Base-by-base conservation (phyloP, 2,329 filamentous ascomycete genomes). In the Cryphonectria naterciae region DNA sequence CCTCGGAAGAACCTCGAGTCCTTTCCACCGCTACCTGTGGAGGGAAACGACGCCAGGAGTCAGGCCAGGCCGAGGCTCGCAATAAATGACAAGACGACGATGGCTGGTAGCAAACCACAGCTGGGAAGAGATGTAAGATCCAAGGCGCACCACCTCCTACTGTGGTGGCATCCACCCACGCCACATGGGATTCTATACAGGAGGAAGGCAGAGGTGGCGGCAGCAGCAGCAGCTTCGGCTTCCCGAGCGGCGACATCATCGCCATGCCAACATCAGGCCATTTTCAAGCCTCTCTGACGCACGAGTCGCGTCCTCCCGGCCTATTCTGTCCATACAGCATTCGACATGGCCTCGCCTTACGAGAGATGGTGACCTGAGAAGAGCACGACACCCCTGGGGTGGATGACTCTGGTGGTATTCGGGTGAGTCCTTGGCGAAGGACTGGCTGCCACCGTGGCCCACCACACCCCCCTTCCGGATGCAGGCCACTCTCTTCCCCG, bases 201-300 rank as follows among this genome's bases (percentile, higher is more conserved):
- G 52, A 58, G 25, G 54, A 32, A 13, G 52, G 52, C 25, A 32
- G 37, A 39, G 37, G 25, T 25, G n/a, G 46, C 46, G 46, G 22
- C 46, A 11, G 22, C 46, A 49, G 46, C 46, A 49, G 43, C 17
- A 19, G 43, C 49, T 25, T n/a, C 49, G 15, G 52, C 52, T 6
- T 28, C 52, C 25, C n/a, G 52, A 3, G 52, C n/a, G 52, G 52
- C 52, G 52, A 25, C 28, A 52, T 28, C 66, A 52, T 63, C 41
- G 5, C 41, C 22, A 49, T 63, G 17, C 65, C 39, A 43, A 35
- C 43, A 52, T 54, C 32, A 54, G 41, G 4, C 41, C 58, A 62
- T 19, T 28, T 25, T 19, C 58, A 68, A 62, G 67, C 67, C 67
- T 63, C 67, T 35, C 43, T 39, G 67, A 54, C 25, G 19, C 43